Evolutionary conservation across 2,329 filamentous ascomycete genomes (phyloP), one percentile per base, ranked within the genome.

Genomic region (Fusarium albosuccineum): DNA sequence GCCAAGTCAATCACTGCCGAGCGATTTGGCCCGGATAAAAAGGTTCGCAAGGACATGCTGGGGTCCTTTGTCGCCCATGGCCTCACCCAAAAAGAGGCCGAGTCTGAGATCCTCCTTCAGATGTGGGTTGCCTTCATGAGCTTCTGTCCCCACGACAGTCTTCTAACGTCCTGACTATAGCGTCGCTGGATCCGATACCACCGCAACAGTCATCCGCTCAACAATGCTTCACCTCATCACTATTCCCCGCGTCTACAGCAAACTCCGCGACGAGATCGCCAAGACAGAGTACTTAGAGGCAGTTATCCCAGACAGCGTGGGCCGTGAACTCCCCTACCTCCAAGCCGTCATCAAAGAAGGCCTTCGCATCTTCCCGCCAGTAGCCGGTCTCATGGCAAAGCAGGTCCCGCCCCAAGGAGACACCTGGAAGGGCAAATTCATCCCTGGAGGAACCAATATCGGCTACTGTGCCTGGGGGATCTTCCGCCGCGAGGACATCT

Each of bases 131-230:
- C 6, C 2, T 6, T 1, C 2, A 7, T 10, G 0, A 3, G 0
- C 0, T 29, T 4, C 2, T 2, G 8, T 6, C 1, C 14, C 22
- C 7, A 6, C 11, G 9, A 1, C 14, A 6, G 3, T 2, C 5
- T 0, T 3, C 50, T 59, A 36, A 64, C n/a, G 1, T 0, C 4
- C 1, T 1, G 4, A 44, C 2, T n/a, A 52, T 45, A 81, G 81
- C 40, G 77, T 86, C 6, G 86, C 86, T 5, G 87, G 87, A 5
- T 85, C 85, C 1, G 87, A 89, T 62, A 88, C 85, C 4, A 87
- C 86, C 0, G 85, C 87, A 0, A 86, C 84, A 0, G 82, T 82
- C 2, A 81, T 89, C 9, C 82, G 87, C 3, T 78, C 82, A 37
- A 86, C 82, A 1, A 65, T 89, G 56, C 79, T 88, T 22, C 81